A percentile compares a stretch with the other conserved stretches of the same genome.
Evolutionary conservation across 257 asterid species (phyloP).

Genomic region (Scutellaria galericulata): DNA sequence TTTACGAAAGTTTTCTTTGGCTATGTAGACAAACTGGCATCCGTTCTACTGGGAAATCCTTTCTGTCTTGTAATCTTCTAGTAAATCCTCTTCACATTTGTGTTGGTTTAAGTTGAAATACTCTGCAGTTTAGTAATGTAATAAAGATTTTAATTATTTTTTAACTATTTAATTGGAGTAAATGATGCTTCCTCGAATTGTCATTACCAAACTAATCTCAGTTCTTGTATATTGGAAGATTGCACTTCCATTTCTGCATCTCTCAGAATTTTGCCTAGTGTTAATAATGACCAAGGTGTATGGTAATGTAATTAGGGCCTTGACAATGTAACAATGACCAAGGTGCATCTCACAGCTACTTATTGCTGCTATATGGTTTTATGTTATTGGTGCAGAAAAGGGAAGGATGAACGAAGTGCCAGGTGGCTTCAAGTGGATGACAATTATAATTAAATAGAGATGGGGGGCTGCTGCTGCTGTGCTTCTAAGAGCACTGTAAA

Average conservation of each 20-base stretch:
- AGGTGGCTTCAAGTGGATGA: conserved; percentile 50
- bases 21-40: not conserved
- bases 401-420: conserved; percentile 55
- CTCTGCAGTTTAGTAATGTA: not conserved
- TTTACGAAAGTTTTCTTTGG: conserved; percentile 12
- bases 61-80: conserved; percentile 9
- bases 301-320: conserved; percentile 8
- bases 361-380: conserved; percentile 17
- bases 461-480: conserved; percentile 92
- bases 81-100: not conserved
- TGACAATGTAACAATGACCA: not conserved
- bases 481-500: conserved; percentile 57
- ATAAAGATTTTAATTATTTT: not conserved
- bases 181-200: not conserved
- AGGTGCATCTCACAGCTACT: not conserved
- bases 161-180: not conserved
- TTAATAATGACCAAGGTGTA: not conserved
- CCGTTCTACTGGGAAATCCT: not conserved
- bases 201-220: not conserved
- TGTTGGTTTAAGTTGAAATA: not conserved
- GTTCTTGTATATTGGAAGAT: not conserved
- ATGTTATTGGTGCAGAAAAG: conserved; percentile 38
- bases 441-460: conserved; percentile 44
- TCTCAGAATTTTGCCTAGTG: conserved; percentile 6
- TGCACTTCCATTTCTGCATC: conserved; percentile 3